Percentiles rank a stretch among this genome's conserved stretches.
phyloP scores from a whole-genome alignment of 2,329 filamentous ascomycete genomes.

The Monosporascus ibericus region DNA sequence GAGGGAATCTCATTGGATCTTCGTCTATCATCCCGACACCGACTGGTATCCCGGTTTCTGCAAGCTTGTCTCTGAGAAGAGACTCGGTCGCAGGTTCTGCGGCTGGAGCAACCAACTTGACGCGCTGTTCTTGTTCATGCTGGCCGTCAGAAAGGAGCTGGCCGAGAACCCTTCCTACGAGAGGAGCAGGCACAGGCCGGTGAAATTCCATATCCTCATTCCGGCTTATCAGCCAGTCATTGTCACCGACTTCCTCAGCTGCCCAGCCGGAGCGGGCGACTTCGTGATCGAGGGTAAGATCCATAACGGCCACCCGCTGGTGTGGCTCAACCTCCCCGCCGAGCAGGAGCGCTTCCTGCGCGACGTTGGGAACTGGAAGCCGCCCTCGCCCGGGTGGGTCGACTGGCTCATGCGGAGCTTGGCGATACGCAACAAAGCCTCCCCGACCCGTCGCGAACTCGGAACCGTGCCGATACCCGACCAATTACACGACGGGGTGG shows the following conservation, averaged over 20 bases:
- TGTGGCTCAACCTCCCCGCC: slow-evolving; percentile 29
- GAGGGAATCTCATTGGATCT: slow-evolving; percentile 29
- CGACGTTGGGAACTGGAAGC: slow-evolving; percentile 26
- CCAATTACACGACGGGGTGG: slow-evolving; percentile 7
- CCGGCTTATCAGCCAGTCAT: slow-evolving; percentile 32
- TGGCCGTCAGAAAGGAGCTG: slow-evolving; percentile 23
- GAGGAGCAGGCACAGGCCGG: slow-evolving; percentile 15
- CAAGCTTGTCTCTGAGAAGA: slow-evolving; percentile 26
- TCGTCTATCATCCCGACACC: slow-evolving; percentile 33
- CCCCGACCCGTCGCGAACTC: not conserved
- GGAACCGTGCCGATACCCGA: not conserved
- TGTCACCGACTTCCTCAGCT: slow-evolving; percentile 27
- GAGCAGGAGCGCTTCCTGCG: slow-evolving; percentile 23
- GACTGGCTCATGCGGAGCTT: slow-evolving; percentile 12
- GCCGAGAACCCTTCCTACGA: slow-evolving; percentile 11
- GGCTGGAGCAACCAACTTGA: slow-evolving; percentile 34
- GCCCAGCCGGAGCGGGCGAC: slow-evolving; percentile 29
- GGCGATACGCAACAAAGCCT: not conserved
- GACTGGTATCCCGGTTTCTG: slow-evolving; percentile 35
- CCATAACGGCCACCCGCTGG: slow-evolving; percentile 30
- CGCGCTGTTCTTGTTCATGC: slow-evolving; percentile 32
- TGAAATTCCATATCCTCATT: slow-evolving; percentile 29
- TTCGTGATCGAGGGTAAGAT: slow-evolving; percentile 31
- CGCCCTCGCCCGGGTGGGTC: slow-evolving; percentile 19
- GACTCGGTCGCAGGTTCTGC: slow-evolving; percentile 27